These are phyloP conservation scores for Clarireedia hainanense DNA, from an alignment of 2,329 filamentous ascomycete genomes.

Conservation along the genomic window DNA sequence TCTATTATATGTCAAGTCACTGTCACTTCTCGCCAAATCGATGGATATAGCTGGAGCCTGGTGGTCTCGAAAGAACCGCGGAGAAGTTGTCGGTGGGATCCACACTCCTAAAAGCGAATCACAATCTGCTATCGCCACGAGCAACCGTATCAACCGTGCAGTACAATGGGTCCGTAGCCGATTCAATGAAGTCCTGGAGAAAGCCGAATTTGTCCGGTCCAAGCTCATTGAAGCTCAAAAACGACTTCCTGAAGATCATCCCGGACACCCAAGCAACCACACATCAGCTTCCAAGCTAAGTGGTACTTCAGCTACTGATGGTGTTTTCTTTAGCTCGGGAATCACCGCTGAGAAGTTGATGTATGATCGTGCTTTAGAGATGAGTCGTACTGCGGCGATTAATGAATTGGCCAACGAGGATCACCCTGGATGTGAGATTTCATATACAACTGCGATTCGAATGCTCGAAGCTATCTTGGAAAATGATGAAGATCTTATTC, in stretches of 20 bases:
- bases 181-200: slow-evolving; percentile 96
- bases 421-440: slow-evolving; percentile 78
- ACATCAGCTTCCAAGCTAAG: slow-evolving; percentile 46
- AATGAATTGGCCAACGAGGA: slow-evolving; percentile 93
- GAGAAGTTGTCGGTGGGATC: slow-evolving; percentile 43
- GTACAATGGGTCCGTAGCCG: slow-evolving; percentile 92
- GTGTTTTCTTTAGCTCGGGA: slow-evolving; percentile 77
- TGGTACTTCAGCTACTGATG: slow-evolving; percentile 54
- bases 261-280: slow-evolving; percentile 76
- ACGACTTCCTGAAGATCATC: slow-evolving; percentile 74
- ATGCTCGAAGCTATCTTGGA: slow-evolving; percentile 95
- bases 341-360: slow-evolving; percentile 94
- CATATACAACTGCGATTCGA: slow-evolving; percentile 85
- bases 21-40: slow-evolving; percentile 81
- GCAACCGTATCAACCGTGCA: slow-evolving; percentile 75
- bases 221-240: slow-evolving; percentile 83
- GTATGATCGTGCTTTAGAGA: slow-evolving; percentile 95
- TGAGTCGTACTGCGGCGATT: slow-evolving; percentile 90
- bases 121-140: slow-evolving; percentile 33
- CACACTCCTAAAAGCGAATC: slow-evolving; percentile 35
- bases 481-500: slow-evolving; percentile 56
- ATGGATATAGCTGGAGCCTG: slow-evolving; percentile 92
- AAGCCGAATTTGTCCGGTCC: slow-evolving; percentile 86
- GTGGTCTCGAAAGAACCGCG: slow-evolving; percentile 76
- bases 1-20: slow-evolving; percentile 90